A percentile compares a stretch with the other conserved stretches of the same genome.
Conservation (phyloP, 2,329 filamentous ascomycete species). For the Teratosphaeria epicoccoides region DNA sequence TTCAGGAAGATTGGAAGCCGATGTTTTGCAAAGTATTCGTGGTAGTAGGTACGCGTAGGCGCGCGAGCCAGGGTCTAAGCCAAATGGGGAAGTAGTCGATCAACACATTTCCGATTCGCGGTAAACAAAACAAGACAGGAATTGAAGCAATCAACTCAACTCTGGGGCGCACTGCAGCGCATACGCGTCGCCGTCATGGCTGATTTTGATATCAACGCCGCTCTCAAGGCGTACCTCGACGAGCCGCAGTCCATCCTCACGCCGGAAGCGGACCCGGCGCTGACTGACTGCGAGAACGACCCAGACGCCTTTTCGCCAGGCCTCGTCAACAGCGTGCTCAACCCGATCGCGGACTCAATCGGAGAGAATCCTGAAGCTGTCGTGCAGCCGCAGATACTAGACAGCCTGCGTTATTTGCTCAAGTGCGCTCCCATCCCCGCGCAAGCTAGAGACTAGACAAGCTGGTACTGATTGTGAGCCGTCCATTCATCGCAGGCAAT, state of each 20-base stretch:
- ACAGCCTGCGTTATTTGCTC: conserved; percentile 88
- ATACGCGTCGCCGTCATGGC: conserved; percentile 47
- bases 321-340: conserved; percentile 74
- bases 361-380: conserved; percentile 87
- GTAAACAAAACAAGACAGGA: neutral
- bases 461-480: conserved; percentile 51
- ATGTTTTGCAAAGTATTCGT: no score
- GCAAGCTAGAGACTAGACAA: conserved; percentile 19
- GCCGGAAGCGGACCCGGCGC: conserved; percentile 69
- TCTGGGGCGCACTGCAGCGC: conserved; percentile 5
- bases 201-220: conserved; percentile 91
- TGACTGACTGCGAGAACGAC: conserved; percentile 88
- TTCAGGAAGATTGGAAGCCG: no score
- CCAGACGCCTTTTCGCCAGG: conserved; percentile 69
- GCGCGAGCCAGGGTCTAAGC: no score
- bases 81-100: no score
- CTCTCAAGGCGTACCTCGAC: conserved; percentile 92
- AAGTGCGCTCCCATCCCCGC: conserved; percentile 68
- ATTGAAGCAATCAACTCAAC: neutral
- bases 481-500: conserved; percentile 60
- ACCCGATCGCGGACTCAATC: conserved; percentile 84
- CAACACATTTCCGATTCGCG: no score
- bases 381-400: conserved; percentile 65
- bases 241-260: conserved; percentile 76
- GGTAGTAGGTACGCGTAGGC: no score